Conservation (phyloP, 441 rosid genomes). For the Populus hybrid region DNA sequence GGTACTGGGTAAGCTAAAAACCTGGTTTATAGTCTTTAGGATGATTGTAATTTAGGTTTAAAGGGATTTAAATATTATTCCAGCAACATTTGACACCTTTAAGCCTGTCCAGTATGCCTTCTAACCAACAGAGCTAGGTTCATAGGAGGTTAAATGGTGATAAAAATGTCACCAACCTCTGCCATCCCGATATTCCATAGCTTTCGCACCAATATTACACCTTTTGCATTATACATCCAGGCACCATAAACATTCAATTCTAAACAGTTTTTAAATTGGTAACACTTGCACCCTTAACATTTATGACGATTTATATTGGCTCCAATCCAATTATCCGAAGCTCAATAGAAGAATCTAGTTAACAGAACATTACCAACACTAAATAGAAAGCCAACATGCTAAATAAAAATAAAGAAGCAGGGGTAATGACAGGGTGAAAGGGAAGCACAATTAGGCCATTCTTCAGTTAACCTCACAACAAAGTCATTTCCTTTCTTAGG, state of each 20-base stretch:
- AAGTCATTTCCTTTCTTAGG: slow-evolving; percentile 15
- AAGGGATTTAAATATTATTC: neutral
- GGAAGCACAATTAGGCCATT: neutral
- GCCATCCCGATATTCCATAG: neutral
- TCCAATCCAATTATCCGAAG: neutral
- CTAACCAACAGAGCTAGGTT: neutral
- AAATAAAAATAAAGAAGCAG: slow-evolving; percentile 1
- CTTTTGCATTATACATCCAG: neutral
- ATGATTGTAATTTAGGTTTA: neutral
- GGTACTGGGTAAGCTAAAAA: neutral
- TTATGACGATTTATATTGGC: neutral
- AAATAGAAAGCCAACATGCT: neutral
- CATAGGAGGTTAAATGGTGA: neutral
- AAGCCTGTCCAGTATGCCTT: neutral
- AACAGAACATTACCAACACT: neutral
- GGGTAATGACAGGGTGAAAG: neutral
- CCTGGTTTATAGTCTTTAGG: slow-evolving; percentile 1
- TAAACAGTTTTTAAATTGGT: neutral
- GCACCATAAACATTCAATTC: neutral
- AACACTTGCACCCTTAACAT: neutral
- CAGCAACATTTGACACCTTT: neutral
- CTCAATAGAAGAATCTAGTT: neutral
- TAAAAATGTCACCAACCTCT: neutral
- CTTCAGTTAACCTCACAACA: slow-evolving; percentile 11
- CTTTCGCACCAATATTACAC: neutral